Evolutionary conservation across 1,284 basidiomycete species (phyloP).

Genomic region (Fomitopsis palustris): DNA sequence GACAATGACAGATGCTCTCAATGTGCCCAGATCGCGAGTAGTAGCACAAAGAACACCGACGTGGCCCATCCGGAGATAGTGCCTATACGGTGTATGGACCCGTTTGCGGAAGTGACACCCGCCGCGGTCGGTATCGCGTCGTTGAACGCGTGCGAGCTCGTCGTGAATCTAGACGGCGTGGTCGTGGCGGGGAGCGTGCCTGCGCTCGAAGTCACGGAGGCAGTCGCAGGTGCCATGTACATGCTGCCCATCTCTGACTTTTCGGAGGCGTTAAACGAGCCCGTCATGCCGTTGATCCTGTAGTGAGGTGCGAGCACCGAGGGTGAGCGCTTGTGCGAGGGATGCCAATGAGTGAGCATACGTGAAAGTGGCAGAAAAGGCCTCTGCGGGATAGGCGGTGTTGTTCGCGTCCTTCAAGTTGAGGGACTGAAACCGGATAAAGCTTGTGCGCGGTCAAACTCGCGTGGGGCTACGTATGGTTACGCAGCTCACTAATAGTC

Average conservation of each 20-base stretch:
- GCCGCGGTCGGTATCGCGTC: slow-evolving; percentile 7
- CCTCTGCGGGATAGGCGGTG: slow-evolving; percentile 55
- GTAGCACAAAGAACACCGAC: neutral
- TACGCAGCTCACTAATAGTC: slow-evolving; percentile 50
- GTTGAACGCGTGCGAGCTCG: slow-evolving; percentile 19
- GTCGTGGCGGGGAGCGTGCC: slow-evolving; percentile 16
- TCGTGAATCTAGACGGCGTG: neutral
- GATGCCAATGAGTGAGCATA: too few relatives aligned
- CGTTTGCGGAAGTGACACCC: neutral
- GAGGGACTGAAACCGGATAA: slow-evolving; percentile 70
- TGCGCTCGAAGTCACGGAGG: slow-evolving; percentile 13
- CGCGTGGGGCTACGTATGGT: neutral
- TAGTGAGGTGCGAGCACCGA: slow-evolving; percentile 1
- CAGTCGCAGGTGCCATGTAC: slow-evolving; percentile 8
- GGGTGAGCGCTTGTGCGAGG: too few relatives aligned
- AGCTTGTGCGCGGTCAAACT: slow-evolving; percentile 37
- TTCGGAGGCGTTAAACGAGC: slow-evolving; percentile 52
- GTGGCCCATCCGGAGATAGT: neutral
- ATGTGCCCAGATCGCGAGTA: neutral
- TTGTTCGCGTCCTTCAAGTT: slow-evolving; percentile 45
- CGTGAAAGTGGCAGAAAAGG: slow-evolving; percentile 83
- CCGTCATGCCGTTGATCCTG: slow-evolving; percentile 62
- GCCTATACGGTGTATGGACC: neutral
- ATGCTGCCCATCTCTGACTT: slow-evolving; percentile 44
- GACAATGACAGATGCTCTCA: neutral